phyloP scores from a whole-genome alignment of 2,329 filamentous ascomycete genomes.

The Colletotrichum destructivum region DNA sequence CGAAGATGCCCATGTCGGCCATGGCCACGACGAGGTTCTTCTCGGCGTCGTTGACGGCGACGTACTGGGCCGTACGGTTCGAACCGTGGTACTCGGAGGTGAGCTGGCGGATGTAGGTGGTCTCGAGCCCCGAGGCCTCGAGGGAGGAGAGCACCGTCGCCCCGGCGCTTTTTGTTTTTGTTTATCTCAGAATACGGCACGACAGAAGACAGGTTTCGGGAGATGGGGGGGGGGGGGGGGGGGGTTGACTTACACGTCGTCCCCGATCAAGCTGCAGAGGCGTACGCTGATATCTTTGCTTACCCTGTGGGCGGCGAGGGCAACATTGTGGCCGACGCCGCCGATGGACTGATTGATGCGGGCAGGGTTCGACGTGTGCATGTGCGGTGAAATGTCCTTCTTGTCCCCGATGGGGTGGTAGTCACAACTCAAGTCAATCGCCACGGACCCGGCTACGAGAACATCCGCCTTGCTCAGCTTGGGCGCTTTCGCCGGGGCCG shows the following conservation, averaged over 20 bases:
- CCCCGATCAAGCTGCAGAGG: slow-evolving; percentile 85
- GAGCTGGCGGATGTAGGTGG: slow-evolving; percentile 73
- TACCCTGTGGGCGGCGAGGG: slow-evolving; percentile 82
- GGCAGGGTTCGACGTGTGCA: slow-evolving; percentile 90
- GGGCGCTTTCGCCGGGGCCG: slow-evolving; percentile 25
- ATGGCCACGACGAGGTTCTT: slow-evolving; percentile 93
- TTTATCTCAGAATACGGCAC: slow-evolving; percentile 12
- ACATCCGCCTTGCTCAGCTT: slow-evolving; percentile 69
- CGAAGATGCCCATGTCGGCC: slow-evolving; percentile 93
- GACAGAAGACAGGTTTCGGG: not conserved
- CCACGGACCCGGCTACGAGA: slow-evolving; percentile 92
- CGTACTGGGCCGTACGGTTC: slow-evolving; percentile 87
- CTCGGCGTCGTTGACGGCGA: slow-evolving; percentile 87
- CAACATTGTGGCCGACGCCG: slow-evolving; percentile 93
- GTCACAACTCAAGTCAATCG: slow-evolving; percentile 90
- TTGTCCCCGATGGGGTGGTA: slow-evolving; percentile 57
- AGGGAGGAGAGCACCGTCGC: slow-evolving; percentile 79
- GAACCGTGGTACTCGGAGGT: slow-evolving; percentile 63
- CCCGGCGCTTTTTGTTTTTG: slow-evolving; percentile 70
- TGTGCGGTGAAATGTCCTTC: slow-evolving; percentile 59
- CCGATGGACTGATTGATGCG: slow-evolving; percentile 86
- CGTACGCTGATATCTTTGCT: slow-evolving; percentile 74
- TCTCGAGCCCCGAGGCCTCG: slow-evolving; percentile 74
- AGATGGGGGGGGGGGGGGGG: not conserved
- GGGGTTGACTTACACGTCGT: slow-evolving; percentile 75